Base-by-base conservation (phyloP, 257 asterid genomes). In the Nyctanthes arbortristis region DNA sequence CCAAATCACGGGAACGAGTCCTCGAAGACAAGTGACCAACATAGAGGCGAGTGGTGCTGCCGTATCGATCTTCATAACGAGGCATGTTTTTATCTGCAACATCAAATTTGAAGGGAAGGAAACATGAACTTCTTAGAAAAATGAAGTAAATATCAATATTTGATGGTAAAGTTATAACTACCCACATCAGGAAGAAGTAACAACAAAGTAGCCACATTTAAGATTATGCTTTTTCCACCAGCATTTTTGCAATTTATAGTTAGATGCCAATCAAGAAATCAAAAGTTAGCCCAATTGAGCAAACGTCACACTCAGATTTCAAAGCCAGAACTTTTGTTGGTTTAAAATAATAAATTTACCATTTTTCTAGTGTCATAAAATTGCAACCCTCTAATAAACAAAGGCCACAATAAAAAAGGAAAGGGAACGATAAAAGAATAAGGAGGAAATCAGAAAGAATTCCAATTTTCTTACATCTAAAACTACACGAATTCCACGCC, bases 1-100 rank as follows among this genome's bases (percentile, higher is more conserved):
- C 96, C 78, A 89, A 78, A 75, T 89, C 96, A 65, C 89, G 89
- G 18, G 93, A 79, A 1, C 84, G 80, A 3, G 90, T 84, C 72
- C 90, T 78, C 32, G 85, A 77, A 64, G 87, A 77, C 62, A 84
- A 71, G 56, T 68, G 90, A 32, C 90, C 90, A 68, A 84, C 87
- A 70, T 84, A 84, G 57, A 84, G 87, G 45, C 87, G 75, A 2
- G 87, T 79, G 14, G 57, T 24, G 18, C 73, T 71, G 34, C 82
- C 85, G 65, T 77, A 66, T 14, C 84, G 82, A 59, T 84, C 90
- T 66, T 84, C 90, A 62, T 82, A 64, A 0, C 90, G 82, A 22
- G 90, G 87, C 90, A 84, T 82, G n/a, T 54, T 68, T 81, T 56
- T 27, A 65, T 36, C 93, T 82, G 88, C 75, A 73, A 8, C 12